phyloP scores from a whole-genome alignment of 139 green algal genomes.

The Yamagishiella unicocca region DNA sequence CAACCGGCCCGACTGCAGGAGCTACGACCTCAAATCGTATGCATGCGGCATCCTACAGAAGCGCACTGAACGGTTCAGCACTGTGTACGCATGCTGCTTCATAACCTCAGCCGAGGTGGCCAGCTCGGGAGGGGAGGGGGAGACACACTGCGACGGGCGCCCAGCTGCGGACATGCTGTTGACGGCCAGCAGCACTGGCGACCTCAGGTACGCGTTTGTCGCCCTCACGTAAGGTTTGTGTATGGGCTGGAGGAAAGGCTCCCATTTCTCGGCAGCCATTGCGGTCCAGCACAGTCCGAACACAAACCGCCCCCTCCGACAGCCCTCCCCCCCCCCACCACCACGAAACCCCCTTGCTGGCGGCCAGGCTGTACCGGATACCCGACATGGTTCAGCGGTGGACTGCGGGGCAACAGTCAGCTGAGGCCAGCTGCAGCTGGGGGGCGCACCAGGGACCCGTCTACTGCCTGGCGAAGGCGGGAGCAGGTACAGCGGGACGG shows the following conservation, averaged over 20 bases:
- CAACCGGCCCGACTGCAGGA: background rate
- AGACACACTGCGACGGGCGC: background rate
- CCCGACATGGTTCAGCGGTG: slow-evolving; percentile 20
- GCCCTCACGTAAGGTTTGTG: no score
- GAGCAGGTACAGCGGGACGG: background rate
- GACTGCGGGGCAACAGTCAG: slow-evolving; percentile 7
- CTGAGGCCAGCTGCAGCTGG: slow-evolving; percentile 19
- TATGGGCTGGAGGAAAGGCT: no score
- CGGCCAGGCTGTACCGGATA: slow-evolving; percentile 1
- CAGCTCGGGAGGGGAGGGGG: background rate
- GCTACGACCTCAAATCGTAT: slow-evolving; percentile 1
- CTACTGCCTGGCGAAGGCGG: slow-evolving; percentile 22
- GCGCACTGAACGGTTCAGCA: slow-evolving; percentile 22
- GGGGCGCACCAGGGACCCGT: slow-evolving; percentile 29
- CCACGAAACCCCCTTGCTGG: no score
- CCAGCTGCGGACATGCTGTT: slow-evolving; percentile 7
- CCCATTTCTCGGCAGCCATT: no score
- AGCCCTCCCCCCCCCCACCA: no score
- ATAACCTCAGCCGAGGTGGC: background rate
- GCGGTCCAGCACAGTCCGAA: no score
- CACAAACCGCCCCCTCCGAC: no score
- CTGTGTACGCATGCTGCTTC: slow-evolving; percentile 32
- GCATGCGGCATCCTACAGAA: background rate
- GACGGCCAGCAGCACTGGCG: slow-evolving; percentile 24
- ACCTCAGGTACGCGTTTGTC: background rate